Conservation (phyloP, 108 stramenopile species). For the Pseudonitzschia pungens region DNA sequence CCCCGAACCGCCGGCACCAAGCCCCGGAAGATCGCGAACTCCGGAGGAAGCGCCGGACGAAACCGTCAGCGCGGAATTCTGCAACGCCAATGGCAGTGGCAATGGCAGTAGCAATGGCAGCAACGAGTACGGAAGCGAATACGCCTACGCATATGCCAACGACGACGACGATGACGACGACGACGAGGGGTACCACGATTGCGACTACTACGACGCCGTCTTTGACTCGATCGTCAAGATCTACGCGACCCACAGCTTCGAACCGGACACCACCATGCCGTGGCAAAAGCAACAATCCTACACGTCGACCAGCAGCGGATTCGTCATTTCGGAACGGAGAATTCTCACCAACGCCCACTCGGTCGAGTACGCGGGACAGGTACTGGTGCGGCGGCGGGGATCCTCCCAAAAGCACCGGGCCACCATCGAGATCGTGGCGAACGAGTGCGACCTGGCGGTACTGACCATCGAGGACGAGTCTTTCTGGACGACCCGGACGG, state of each 20-base stretch:
- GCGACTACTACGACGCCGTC: conserved; percentile 14
- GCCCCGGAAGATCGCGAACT: too few species aligned
- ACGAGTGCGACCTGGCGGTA: conserved; percentile 67
- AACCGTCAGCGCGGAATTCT: too few species aligned
- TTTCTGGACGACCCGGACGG: neutral
- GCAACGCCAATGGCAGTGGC: too few species aligned
- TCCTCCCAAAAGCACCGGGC: conserved; percentile 45
- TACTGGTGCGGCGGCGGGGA: conserved; percentile 54
- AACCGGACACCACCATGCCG: conserved; percentile 59
- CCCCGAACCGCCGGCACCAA: too few species aligned
- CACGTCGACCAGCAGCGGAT: conserved; percentile 49
- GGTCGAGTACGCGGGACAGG: conserved; percentile 53
- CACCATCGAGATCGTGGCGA: conserved; percentile 42
- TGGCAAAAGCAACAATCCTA: conserved; percentile 53
- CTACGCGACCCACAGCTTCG: conserved; percentile 48
- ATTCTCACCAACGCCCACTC: conserved; percentile 73
- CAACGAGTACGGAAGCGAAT: neutral
- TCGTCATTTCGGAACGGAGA: conserved; percentile 35
- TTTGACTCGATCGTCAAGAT: conserved; percentile 58
- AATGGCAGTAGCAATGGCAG: conserved; percentile 21
- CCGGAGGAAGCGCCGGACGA: too few species aligned
- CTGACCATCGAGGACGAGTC: conserved; percentile 39
- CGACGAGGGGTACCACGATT: conserved; percentile 33
- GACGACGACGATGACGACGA: conserved; percentile 21
- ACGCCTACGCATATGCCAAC: neutral